phyloP scores from a whole-genome alignment of 2,329 filamentous ascomycete genomes.

The Aspergillus viridinutans region DNA sequence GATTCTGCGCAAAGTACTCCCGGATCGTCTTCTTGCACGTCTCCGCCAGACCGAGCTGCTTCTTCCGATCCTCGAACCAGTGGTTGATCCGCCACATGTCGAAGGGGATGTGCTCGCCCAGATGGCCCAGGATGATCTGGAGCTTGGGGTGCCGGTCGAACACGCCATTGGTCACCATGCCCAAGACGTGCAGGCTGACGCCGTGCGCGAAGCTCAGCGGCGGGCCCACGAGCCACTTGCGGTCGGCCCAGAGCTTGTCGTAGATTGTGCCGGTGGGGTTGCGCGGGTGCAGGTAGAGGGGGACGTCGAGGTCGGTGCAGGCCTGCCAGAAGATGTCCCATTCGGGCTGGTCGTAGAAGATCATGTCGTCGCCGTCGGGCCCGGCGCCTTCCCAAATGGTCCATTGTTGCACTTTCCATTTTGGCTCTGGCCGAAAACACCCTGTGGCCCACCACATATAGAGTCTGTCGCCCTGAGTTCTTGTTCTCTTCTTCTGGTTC shows the following conservation, averaged over 20 bases:
- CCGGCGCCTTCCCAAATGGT: constrained; percentile 32
- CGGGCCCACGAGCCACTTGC: constrained; percentile 58
- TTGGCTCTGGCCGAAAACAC: too few species aligned
- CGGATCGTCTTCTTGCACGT: constrained; percentile 44
- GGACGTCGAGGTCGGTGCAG: constrained; percentile 57
- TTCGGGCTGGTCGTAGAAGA: constrained; percentile 61
- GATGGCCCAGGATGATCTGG: constrained; percentile 47
- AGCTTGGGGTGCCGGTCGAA: constrained; percentile 47
- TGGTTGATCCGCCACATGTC: constrained; percentile 48
- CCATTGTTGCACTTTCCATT: too few species aligned
- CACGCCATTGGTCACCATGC: constrained; percentile 49
- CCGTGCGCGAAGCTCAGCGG: constrained; percentile 57
- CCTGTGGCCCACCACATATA: too few species aligned
- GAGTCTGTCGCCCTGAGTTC: too few species aligned
- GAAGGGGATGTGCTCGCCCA: constrained; percentile 50
- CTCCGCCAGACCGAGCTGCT: constrained; percentile 31
- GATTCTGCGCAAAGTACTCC: constrained; percentile 40
- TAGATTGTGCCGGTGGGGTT: constrained; percentile 54
- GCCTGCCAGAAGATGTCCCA: constrained; percentile 59
- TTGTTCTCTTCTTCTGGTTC: too few species aligned
- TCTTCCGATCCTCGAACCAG: constrained; percentile 40
- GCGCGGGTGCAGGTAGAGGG: constrained; percentile 61
- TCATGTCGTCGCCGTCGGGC: constrained; percentile 54
- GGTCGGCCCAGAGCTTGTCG: constrained; percentile 56
- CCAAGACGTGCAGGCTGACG: constrained; percentile 55